Evolutionary conservation across 164 flowering plant species (phyloP), one percentile per base, ranked within the genome.

Genomic region (Amborella trichopoda): DNA sequence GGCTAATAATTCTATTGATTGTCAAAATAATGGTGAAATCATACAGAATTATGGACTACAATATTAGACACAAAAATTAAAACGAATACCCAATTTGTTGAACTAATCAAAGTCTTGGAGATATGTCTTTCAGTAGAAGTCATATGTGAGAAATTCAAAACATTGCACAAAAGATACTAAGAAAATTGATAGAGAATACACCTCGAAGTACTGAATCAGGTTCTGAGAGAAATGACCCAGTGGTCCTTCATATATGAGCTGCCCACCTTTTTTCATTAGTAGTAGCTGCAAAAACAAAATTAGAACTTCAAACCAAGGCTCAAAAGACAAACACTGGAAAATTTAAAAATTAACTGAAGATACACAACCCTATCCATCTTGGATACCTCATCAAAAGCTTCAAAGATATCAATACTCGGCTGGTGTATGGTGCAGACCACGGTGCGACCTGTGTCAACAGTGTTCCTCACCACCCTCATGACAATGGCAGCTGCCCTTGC

Each of bases 221-320:
- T 41, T 41, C 25, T 41, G 45, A n/a, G 23, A 17, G 16, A 21
- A 41, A 41, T n/a, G 16, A 6, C 45, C 45, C 23, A 41, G 23
- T n/a, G 45, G 45, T 6, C 45, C 45, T 2, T 26, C 21, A 21
- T 41, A 41, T 8, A 41, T 41, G 21, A 41, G 45, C 14, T 41
- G 42, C 42, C 42, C 45, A 5, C 45, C 45, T 41, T 26, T 41
- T 41, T 41, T 41, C 45, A 41, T 41, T 11, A 41, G 45, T 21
- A 41, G 21, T 6, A 41, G 25, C 45, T 41, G 45, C 23, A 41
- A 41, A 18, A 14, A 41, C 23, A 5, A 6, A 21, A 14, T 4
- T 19, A 22, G 25, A 22, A 11, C 11, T 30, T 32, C 36, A 32
- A 32, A 32, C n/a, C 36, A 32, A 32, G 36, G 17, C 14, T 18